phyloP scores from a whole-genome alignment of 805 yeast genomes.

The Suhomyces pyralidae region DNA sequence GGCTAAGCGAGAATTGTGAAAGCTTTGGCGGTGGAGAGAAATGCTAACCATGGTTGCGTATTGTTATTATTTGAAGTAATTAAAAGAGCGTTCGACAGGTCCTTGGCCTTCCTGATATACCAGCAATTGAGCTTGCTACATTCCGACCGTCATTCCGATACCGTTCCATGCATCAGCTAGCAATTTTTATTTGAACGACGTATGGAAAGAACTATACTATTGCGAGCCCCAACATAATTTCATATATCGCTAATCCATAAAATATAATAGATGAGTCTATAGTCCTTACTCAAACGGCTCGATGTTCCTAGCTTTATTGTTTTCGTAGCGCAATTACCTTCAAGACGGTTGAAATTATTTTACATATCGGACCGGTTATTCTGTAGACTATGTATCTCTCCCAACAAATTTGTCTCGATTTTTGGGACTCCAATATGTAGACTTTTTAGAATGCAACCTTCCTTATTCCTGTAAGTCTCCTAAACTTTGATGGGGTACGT shows the following conservation, averaged over 20 bases:
- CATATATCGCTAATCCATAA: neutral
- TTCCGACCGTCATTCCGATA: neutral
- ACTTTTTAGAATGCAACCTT: neutral
- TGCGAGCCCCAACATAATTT: neutral
- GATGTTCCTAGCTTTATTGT: neutral
- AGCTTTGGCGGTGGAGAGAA: neutral
- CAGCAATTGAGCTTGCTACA: neutral
- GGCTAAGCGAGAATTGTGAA: neutral
- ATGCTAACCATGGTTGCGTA: neutral
- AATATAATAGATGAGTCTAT: neutral
- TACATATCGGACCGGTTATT: neutral
- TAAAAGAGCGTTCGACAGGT: neutral
- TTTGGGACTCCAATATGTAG: too few relatives aligned
- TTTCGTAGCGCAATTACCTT: too few relatives aligned
- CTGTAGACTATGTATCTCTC: neutral
- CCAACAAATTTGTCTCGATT: neutral
- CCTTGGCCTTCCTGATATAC: neutral
- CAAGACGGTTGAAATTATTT: neutral
- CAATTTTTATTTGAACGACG: too few relatives aligned
- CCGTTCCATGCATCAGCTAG: neutral
- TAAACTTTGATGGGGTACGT: neutral
- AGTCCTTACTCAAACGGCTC: neutral
- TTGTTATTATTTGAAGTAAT: neutral
- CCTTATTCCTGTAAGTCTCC: too few relatives aligned
- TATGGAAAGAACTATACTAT: neutral